A percentile compares a stretch with the other conserved stretches of the same genome.
These are phyloP conservation scores for Uronychia setigera DNA, from an alignment of 73 alveolate species.

Conservation along the genomic window DNA sequence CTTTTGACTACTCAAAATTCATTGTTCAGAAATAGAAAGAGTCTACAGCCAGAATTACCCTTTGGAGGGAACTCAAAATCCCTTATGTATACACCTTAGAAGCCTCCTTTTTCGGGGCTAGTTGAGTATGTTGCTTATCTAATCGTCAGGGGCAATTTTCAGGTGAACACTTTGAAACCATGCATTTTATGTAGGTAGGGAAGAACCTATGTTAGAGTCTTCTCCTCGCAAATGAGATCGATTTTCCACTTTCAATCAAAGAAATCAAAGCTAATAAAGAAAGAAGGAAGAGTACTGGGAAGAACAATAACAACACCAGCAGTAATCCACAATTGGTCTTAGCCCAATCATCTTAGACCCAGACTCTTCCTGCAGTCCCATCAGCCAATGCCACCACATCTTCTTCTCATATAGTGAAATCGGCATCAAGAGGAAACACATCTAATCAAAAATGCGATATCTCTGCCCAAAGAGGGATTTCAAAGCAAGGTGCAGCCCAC, in stretches of 20 bases:
- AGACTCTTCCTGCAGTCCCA: too few relatives aligned
- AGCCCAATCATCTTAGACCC: too few relatives aligned
- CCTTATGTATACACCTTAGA: constrained; percentile 77
- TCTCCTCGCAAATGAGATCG: constrained; percentile 23
- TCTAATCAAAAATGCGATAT: too few relatives aligned
- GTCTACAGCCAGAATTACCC: constrained; percentile 81
- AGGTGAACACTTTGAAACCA: constrained; percentile 66
- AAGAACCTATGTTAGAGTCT: constrained; percentile 60
- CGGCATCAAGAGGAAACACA: too few relatives aligned
- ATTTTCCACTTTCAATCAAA: constrained; percentile 14
- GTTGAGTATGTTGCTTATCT: neutral
- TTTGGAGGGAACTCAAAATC: constrained; percentile 79
- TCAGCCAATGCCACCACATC: too few relatives aligned
- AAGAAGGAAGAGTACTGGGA: constrained; percentile 2
- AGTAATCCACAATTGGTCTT: too few relatives aligned
- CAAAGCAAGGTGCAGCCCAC: neutral
- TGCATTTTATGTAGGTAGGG: constrained; percentile 72
- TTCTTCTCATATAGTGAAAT: too few relatives aligned
- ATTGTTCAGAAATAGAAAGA: constrained; percentile 61
- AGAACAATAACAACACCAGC: too few relatives aligned
- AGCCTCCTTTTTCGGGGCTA: constrained; percentile 80
- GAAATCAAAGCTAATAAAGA: constrained; percentile 1
- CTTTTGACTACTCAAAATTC: constrained; percentile 10
- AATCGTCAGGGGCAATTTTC: constrained; percentile 39
- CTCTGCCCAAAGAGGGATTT: too few relatives aligned